Evolutionary conservation across 2,329 filamentous ascomycete genomes (phyloP).

Genomic region (Colletotrichum costaricense): DNA sequence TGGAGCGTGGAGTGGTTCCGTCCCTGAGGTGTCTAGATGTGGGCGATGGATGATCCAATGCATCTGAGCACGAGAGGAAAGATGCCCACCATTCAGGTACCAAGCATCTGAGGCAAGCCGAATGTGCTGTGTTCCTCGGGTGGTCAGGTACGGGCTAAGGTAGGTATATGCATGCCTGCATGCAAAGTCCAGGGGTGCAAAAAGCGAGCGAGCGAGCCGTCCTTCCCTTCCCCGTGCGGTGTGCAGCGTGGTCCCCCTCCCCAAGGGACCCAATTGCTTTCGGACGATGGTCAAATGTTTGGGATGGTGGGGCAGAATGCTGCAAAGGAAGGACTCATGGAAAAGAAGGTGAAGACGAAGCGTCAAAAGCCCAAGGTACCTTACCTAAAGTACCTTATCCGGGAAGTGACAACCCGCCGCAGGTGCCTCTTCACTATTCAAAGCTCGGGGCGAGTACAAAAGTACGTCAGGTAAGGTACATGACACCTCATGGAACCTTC

Average conservation of each 20-base stretch:
- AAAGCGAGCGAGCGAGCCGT: not conserved
- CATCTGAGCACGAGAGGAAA: not conserved
- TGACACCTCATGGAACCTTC: not conserved
- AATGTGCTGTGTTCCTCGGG: not conserved
- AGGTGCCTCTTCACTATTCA: not conserved
- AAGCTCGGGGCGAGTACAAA: not conserved
- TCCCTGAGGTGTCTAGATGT: not conserved
- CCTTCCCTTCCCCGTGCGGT: not conserved
- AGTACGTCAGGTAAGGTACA: not conserved
- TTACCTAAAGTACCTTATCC: not conserved
- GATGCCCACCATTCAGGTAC: slow-evolving; percentile 35
- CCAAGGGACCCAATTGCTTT: slow-evolving; percentile 11
- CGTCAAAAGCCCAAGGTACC: no score
- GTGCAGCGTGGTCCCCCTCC: no score
- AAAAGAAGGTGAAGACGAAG: not conserved
- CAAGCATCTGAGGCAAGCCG: not conserved
- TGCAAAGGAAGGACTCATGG: not conserved
- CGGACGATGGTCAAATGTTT: slow-evolving; percentile 20
- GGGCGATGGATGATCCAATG: slow-evolving; percentile 9
- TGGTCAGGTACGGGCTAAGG: not conserved
- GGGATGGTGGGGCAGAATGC: slow-evolving; percentile 18
- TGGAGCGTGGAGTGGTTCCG: not conserved
- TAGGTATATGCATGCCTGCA: slow-evolving; percentile 28
- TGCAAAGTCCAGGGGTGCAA: not conserved
- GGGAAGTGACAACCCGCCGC: not conserved